Conservation (phyloP, 2,329 filamentous ascomycete genomes). For the Clarireedia paspali region DNA sequence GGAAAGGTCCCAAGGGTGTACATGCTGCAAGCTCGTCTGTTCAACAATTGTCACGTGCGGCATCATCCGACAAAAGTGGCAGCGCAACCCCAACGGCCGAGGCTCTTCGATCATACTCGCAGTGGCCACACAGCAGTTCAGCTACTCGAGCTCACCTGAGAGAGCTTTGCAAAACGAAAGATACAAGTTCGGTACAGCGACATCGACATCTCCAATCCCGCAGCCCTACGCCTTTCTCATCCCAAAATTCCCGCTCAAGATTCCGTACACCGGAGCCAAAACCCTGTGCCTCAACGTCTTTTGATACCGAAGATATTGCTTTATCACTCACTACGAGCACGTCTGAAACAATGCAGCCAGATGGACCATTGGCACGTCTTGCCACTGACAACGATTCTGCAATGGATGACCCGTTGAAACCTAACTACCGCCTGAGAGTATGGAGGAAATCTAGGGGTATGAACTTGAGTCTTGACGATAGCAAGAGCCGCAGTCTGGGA, state of each 20-base stretch:
- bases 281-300: constrained; percentile 34
- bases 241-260: constrained; percentile 42
- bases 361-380: constrained; percentile 53
- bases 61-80: constrained; percentile 37
- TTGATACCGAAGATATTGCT: constrained; percentile 54
- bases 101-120: constrained; percentile 39
- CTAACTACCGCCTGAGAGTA: background rate
- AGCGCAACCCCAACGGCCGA: constrained; percentile 49
- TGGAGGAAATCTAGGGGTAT: background rate
- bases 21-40: background rate
- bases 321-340: constrained; percentile 57
- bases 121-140: constrained; percentile 58
- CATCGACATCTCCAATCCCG: constrained; percentile 40
- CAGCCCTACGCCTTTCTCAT: constrained; percentile 49
- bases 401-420: background rate
- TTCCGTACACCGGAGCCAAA: constrained; percentile 40
- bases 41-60: constrained; percentile 13
- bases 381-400: constrained; percentile 29
- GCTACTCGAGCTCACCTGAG: constrained; percentile 55
- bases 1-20: constrained; percentile 49
- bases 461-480: constrained; percentile 3
- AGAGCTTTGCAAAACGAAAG: constrained; percentile 52
- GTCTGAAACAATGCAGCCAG: constrained; percentile 55
- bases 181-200: constrained; percentile 36
- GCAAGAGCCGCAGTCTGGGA: constrained; percentile 17